A percentile compares a stretch with the other conserved stretches of the same genome.
These are phyloP conservation scores for Posidonia oceanica DNA, from an alignment of 116 monocot genomes.

Conservation along the genomic window DNA sequence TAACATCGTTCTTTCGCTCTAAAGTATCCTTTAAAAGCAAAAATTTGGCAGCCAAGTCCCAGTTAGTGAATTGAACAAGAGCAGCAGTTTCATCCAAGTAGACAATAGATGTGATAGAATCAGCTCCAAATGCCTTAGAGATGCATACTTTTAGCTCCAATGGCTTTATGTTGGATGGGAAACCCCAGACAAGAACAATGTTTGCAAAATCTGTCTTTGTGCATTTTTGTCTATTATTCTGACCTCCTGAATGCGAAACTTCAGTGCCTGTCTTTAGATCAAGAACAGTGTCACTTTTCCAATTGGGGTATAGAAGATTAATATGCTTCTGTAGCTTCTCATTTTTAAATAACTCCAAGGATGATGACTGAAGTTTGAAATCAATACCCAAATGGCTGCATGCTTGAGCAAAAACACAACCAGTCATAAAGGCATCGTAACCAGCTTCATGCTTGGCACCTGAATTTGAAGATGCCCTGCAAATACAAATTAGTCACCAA, in stretches of 20 bases:
- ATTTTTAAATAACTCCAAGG: constrained; percentile 23
- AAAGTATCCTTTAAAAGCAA: constrained; percentile 51
- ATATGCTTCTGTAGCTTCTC: constrained; percentile 50
- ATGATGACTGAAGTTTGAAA: constrained; percentile 35
- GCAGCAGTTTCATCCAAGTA: constrained; percentile 63
- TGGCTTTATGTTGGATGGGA: constrained; percentile 39
- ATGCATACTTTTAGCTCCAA: constrained; percentile 51
- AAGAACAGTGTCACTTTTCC: constrained; percentile 67
- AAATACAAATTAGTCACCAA: background rate
- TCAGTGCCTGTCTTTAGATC: constrained; percentile 56
- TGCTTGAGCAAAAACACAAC: constrained; percentile 81
- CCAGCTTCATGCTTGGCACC: constrained; percentile 98
- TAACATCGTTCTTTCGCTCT: constrained; percentile 42
- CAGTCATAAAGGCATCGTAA: constrained; percentile 98
- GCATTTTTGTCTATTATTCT: constrained; percentile 25
- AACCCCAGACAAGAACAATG: constrained; percentile 77
- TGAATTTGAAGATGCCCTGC: constrained; percentile 51
- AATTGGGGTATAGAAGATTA: constrained; percentile 54
- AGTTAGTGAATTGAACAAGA: constrained; percentile 63
- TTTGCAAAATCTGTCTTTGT: constrained; percentile 36
- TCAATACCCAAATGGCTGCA: constrained; percentile 72
- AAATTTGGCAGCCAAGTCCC: constrained; percentile 55
- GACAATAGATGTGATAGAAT: constrained; percentile 56
- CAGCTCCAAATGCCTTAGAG: constrained; percentile 43
- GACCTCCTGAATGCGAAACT: constrained; percentile 21